Base-by-base conservation (phyloP, 352 stramenopile genomes). In the Globisporangium recalcitrans region DNA sequence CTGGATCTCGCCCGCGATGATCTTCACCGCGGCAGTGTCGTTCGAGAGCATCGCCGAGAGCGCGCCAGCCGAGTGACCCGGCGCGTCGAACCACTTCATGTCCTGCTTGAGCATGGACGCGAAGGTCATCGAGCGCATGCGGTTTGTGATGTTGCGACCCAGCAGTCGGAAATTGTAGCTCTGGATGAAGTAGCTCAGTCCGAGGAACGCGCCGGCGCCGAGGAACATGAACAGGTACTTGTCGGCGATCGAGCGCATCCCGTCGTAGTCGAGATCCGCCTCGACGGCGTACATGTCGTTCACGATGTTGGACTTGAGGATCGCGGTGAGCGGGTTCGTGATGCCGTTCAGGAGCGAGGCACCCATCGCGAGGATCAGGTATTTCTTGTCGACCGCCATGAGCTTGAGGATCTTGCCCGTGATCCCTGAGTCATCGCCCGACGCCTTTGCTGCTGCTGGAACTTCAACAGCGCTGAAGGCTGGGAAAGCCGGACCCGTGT, bases 181-280 rank as follows among this genome's bases (percentile, higher is more conserved):
- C 48, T 70, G 64, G 8, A 59, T 48, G 38, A 56, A 70, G 14
- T 46, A 67, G 31, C 64, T 70, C 19, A 64, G 16, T 5, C 48
- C 56, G 32, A 69, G 54, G 2, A 53, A 48, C 9, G 22, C 32
- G 16, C 63, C 57, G 11, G 53, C 55, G 5, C 24, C 55, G 21
- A 69, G 52, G 34, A 69, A 69, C 38, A 69, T 48, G 22, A 64
- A 53, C 10, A 69, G 61, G 51, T 69, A 69, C 22, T 57, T 69
- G 63, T 69, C 58, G n/a, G 63, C 63, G 7, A 59, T 59, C 3
- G 26, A 1, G 7, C 31, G n/a, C 16, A 69, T 47, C n/a, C 59
- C 55, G 1, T 26, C 31, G 44, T 60, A 48, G 34, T 69, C 63
- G 44, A 55, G 36, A 1, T 64, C 11, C 3, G 63, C 63, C 29